phyloP scores from a whole-genome alignment of 495 filamentous ascomycete species.

The Penicillium coffeae region DNA sequence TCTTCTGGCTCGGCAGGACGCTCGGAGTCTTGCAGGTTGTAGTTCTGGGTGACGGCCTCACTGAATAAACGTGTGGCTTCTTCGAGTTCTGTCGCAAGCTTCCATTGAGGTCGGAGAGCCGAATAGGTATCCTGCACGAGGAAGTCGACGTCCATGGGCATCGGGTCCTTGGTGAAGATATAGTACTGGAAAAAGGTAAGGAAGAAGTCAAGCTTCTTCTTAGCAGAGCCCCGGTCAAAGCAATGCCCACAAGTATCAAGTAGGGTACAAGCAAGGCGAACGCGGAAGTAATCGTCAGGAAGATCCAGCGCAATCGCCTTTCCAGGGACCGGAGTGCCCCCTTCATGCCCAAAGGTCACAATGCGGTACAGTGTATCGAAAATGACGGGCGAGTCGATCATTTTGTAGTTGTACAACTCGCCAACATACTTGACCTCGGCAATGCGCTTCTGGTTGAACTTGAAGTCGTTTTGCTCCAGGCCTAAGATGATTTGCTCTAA shows the following conservation, averaged over 20 bases:
- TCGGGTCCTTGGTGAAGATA: conserved; percentile 82
- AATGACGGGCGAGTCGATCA: conserved; percentile 92
- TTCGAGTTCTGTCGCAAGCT: conserved; percentile 70
- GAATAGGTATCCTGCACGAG: conserved; percentile 90
- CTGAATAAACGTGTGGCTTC: conserved; percentile 83
- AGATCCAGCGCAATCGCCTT: conserved; percentile 71
- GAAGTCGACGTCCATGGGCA: conserved; percentile 98
- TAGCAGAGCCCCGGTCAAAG: conserved; percentile 87
- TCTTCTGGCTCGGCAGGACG: conserved; percentile 62
- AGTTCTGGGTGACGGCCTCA: conserved; percentile 82
- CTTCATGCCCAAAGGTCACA: conserved; percentile 83
- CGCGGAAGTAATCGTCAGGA: conserved; percentile 93
- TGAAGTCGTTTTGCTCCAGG: conserved; percentile 94
- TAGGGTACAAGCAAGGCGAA: conserved; percentile 81
- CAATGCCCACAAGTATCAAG: conserved; percentile 95
- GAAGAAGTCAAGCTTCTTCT: conserved; percentile 98
- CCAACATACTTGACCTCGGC: conserved; percentile 96
- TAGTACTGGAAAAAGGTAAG: conserved; percentile 98
- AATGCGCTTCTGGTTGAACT: conserved; percentile 92
- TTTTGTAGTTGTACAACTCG: conserved; percentile 96
- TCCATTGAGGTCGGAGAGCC: conserved; percentile 84
- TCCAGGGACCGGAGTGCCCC: conserved; percentile 76
- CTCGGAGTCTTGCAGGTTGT: conserved; percentile 70
- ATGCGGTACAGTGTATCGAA: conserved; percentile 96
- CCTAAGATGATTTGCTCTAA: conserved; percentile 85